A percentile compares a stretch with the other conserved stretches of the same genome.
phyloP scores from a whole-genome alignment of 495 filamentous ascomycete species.

The Podospora pseudocomata region DNA sequence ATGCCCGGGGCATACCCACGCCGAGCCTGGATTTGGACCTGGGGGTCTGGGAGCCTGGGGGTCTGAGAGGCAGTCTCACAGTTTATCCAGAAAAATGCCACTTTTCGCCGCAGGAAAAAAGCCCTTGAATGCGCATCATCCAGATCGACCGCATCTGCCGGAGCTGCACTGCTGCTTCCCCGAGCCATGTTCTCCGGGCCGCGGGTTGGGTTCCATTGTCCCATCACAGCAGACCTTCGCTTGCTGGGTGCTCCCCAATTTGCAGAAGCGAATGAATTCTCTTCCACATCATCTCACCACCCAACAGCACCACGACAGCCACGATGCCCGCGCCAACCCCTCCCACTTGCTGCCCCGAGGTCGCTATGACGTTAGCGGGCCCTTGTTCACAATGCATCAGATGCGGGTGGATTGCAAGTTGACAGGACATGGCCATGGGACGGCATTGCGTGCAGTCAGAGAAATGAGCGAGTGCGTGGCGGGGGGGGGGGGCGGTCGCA shows the following conservation, averaged over 20 bases:
- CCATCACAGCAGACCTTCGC: constrained; percentile 2
- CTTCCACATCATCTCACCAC: background rate
- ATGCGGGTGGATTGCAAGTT: background rate
- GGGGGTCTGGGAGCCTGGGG: background rate
- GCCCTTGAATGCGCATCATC: constrained; percentile 14
- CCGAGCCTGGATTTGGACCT: background rate
- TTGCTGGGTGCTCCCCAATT: constrained; percentile 5
- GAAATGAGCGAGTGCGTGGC: background rate
- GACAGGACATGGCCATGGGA: background rate
- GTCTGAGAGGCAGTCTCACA: background rate
- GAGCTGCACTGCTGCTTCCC: constrained; percentile 18
- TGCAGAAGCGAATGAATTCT: constrained; percentile 9
- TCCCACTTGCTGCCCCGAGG: background rate
- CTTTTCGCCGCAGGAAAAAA: constrained; percentile 10
- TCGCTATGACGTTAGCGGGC: constrained; percentile 4
- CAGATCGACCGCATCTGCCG: constrained; percentile 17
- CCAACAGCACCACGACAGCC: background rate
- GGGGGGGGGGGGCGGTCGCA: no score
- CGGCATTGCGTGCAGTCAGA: constrained; percentile 6
- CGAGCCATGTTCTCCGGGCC: constrained; percentile 12
- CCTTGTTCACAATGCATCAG: background rate
- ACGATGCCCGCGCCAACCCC: no score
- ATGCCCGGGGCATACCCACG: constrained; percentile 4
- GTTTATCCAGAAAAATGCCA: constrained; percentile 16
- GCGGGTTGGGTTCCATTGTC: constrained; percentile 9